These are phyloP conservation scores for Didymella exigua DNA, from an alignment of 2,329 filamentous ascomycete genomes.

Conservation along the genomic window DNA sequence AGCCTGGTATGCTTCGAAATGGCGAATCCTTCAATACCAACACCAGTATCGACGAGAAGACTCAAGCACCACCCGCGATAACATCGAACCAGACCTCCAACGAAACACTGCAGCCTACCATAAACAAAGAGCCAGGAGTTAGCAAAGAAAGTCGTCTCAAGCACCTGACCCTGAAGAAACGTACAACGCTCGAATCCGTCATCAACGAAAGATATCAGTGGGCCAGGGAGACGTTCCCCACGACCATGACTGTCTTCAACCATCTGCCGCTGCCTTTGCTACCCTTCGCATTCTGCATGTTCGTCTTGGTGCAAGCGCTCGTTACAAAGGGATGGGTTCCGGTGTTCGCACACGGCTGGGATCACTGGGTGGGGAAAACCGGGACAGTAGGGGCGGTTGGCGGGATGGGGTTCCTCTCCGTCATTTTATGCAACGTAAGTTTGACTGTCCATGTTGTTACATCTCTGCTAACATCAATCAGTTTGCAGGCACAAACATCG, in stretches of 20 bases:
- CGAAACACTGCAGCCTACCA: not conserved
- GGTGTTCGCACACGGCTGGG: constrained; percentile 75
- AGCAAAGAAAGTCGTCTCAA: not conserved
- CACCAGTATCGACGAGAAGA: constrained; percentile 20
- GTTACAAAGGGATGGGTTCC: constrained; percentile 77
- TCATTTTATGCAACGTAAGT: constrained; percentile 74
- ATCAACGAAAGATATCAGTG: constrained; percentile 57
- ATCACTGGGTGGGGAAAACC: constrained; percentile 72
- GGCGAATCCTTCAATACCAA: constrained; percentile 5
- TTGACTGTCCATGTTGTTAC: not conserved
- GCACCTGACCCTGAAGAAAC: constrained; percentile 6
- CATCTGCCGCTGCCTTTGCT: constrained; percentile 72
- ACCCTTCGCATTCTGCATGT: constrained; percentile 76
- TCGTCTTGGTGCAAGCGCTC: constrained; percentile 73
- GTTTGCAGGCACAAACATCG: constrained; percentile 80
- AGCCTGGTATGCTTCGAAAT: constrained; percentile 12
- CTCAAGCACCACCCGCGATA: not conserved
- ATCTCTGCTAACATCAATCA: constrained; percentile 37
- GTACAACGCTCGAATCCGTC: constrained; percentile 61
- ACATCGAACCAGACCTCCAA: constrained; percentile 8
- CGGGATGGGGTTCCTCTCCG: constrained; percentile 75
- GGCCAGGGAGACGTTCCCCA: constrained; percentile 73
- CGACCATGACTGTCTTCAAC: constrained; percentile 66
- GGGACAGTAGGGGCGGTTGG: constrained; percentile 71
- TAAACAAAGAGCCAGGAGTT: not conserved